phyloP scores from a whole-genome alignment of 371 early-diverging fungal species.

The Mucor racemosus region DNA sequence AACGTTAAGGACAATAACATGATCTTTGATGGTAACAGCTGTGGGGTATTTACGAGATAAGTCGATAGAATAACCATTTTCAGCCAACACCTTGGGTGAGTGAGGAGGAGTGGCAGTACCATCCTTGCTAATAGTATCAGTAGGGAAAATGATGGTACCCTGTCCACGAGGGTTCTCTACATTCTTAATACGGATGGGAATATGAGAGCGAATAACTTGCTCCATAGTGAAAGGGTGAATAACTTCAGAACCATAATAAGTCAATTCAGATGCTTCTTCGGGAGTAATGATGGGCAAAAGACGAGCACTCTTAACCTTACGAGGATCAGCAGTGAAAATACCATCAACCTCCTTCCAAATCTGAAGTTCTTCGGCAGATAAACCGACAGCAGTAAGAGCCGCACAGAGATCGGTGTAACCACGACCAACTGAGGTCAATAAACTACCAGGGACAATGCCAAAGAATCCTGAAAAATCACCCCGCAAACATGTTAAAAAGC shows the following conservation, averaged over 20 bases:
- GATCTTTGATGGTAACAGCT: constrained; percentile 97
- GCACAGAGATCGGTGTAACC: constrained; percentile 98
- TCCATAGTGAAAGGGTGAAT: constrained; percentile 99
- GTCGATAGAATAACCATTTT: constrained; percentile 77
- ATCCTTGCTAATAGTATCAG: constrained; percentile 47
- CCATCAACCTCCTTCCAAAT: constrained; percentile 99
- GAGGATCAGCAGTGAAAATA: constrained; percentile 98
- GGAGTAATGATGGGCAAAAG: constrained; percentile 91
- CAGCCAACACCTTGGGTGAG: constrained; percentile 70
- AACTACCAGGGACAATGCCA: constrained; percentile 94
- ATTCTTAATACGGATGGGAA: constrained; percentile 98
- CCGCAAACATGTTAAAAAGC: neutral
- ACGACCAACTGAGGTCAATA: constrained; percentile 91
- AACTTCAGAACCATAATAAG: constrained; percentile 97
- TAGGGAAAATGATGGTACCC: constrained; percentile 94
- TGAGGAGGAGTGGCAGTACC: constrained; percentile 62
- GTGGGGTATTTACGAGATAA: constrained; percentile 84
- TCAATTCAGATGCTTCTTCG: constrained; percentile 98
- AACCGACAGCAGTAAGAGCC: constrained; percentile 91
- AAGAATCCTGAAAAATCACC: constrained; percentile 73
- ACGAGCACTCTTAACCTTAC: constrained; percentile 91
- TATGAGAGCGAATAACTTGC: constrained; percentile 92
- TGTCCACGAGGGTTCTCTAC: constrained; percentile 89
- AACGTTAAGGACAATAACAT: constrained; percentile 90
- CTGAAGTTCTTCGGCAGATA: constrained; percentile 88